Evolutionary conservation across 495 filamentous ascomycete genomes (phyloP), one percentile per base, ranked within the genome.

Genomic region (Penicillium longicatenatum): DNA sequence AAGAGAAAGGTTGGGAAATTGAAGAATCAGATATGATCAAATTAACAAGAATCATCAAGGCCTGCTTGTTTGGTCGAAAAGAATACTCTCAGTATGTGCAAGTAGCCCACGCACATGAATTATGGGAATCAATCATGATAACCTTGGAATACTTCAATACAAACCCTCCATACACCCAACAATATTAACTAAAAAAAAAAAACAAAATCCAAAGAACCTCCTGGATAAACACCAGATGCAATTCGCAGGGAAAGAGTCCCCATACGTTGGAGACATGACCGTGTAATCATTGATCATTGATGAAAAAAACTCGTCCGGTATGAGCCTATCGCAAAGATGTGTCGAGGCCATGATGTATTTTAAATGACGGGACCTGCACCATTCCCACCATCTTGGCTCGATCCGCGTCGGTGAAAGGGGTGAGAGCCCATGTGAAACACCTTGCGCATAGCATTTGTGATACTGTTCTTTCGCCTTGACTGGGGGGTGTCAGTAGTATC

Each of bases 371-470:
- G n/a, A 7, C 58, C 61, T 43, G 54, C 44, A 4, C 47, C 55
- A 30, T 41, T 52, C 24, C 55, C 64, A 31, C 54, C 53, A 50
- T 67, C 69, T 22, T 72, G 65, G 17, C 73, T 75, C 1, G 74
- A 73, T 1, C 71, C 66, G 10, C 75, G 70, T 5, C 75, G 69
- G 62, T 79, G 76, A 52, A 79, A 78, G 1, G 76, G 69, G 50
- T 79, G 24, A 4, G 45, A 30, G 45, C 45, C 45, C 16, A 48
- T 72, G 26, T 77, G 71, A 42, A 79, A 62, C 0, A 79, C 77
- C 52, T 78, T 79, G 29, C 73, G 71, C 54, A 79, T 75, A 6
- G 77, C 73, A 41, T 64, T 77, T 12, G 73, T 75, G 37, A 78
- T 74, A 7, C 75, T 72, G 10, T 71, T 71, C n/a, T 70, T 68